Percentiles rank a stretch among this genome's conserved stretches.
phyloP scores from a whole-genome alignment of 257 asterid species.

The Anisodus tanguticus region DNA sequence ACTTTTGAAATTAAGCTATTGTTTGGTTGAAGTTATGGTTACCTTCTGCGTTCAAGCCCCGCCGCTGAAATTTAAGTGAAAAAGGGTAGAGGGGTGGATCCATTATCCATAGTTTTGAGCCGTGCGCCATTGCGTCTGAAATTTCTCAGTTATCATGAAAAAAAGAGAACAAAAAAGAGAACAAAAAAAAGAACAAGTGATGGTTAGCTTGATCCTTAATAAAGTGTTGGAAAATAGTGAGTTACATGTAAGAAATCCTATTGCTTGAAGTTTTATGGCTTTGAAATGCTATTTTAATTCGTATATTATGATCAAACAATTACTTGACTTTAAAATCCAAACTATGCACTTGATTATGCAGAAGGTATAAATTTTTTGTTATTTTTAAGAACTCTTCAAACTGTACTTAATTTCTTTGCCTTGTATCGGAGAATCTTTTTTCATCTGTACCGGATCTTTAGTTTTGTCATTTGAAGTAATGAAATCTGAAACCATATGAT shows the following conservation, averaged over 20 bases:
- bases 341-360: neutral
- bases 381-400: neutral
- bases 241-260: slow-evolving; percentile 6
- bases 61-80: neutral
- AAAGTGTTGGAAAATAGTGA: slow-evolving; percentile 24
- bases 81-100: neutral
- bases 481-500: neutral
- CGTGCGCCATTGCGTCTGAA: neutral
- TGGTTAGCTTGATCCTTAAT: neutral
- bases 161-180: neutral
- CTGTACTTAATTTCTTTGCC: neutral
- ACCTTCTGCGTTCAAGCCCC: neutral
- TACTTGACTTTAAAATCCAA: neutral
- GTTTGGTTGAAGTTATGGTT: slow-evolving; percentile 14
- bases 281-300: slow-evolving; percentile 7
- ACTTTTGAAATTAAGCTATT: slow-evolving; percentile 18
- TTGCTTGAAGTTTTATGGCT: neutral
- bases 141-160: neutral
- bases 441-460: slow-evolving; percentile 14
- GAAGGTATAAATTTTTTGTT: neutral
- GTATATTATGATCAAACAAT: neutral
- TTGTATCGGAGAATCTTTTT: neutral
- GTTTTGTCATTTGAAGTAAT: neutral
- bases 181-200: neutral
- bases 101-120: neutral